Percentiles rank a stretch among this genome's conserved stretches.
Conservation (phyloP, 2,329 filamentous ascomycete genomes). For the Penicillium sp. region DNA sequence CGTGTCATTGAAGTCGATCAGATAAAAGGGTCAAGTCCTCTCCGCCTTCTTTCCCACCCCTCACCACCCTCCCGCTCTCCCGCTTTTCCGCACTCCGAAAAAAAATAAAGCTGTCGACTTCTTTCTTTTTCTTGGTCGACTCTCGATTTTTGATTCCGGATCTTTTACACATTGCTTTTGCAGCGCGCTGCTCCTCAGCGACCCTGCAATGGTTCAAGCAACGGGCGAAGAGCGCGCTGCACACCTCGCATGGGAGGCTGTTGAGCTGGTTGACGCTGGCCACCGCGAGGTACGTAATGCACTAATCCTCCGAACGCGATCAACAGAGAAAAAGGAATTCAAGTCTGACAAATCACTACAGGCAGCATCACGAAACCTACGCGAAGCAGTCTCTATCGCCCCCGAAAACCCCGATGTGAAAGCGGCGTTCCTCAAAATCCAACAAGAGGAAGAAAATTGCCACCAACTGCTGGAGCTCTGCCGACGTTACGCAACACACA, state of each 20-base stretch:
- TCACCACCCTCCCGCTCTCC: slow-evolving; percentile 13
- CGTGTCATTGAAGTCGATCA: slow-evolving; percentile 10
- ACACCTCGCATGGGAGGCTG: slow-evolving; percentile 47
- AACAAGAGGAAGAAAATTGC: slow-evolving; percentile 41
- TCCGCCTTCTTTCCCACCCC: slow-evolving; percentile 8
- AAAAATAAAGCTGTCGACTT: slow-evolving; percentile 10
- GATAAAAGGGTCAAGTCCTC: slow-evolving; percentile 13
- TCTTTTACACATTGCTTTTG: background rate
- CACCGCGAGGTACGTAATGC: slow-evolving; percentile 44
- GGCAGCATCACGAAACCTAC: slow-evolving; percentile 49
- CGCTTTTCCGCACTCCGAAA: slow-evolving; percentile 7
- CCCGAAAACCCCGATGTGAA: slow-evolving; percentile 48
- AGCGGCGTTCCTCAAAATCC: slow-evolving; percentile 47
- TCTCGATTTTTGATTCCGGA: background rate
- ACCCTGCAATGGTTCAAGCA: slow-evolving; percentile 44
- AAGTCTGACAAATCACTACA: slow-evolving; percentile 16
- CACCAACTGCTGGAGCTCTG: slow-evolving; percentile 49
- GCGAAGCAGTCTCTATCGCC: slow-evolving; percentile 50
- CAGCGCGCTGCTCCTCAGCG: slow-evolving; percentile 18
- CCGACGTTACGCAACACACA: slow-evolving; percentile 41
- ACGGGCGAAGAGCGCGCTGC: slow-evolving; percentile 48
- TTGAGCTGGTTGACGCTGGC: slow-evolving; percentile 47
- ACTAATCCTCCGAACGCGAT: background rate
- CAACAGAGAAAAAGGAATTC: background rate
- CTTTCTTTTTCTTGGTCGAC: background rate